phyloP scores from a whole-genome alignment of 2,329 filamentous ascomycete species.

The Venturia nashicola region DNA sequence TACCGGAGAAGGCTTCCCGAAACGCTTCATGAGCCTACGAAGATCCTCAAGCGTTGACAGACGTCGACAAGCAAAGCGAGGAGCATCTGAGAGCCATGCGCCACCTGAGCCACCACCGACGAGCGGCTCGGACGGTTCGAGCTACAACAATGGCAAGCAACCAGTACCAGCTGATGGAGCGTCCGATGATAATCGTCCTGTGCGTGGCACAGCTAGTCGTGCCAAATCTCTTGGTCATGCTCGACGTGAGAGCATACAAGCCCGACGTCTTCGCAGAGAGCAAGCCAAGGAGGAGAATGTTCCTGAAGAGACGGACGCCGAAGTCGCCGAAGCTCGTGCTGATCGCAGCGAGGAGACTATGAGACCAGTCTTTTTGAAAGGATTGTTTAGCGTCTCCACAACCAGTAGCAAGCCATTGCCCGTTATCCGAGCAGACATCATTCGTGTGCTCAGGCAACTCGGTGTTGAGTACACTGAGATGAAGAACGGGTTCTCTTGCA shows the following conservation, averaged over 20 bases:
- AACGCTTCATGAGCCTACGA: constrained; percentile 52
- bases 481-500: constrained; percentile 83
- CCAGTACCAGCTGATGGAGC: not conserved
- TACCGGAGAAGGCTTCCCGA: constrained; percentile 39
- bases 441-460: constrained; percentile 74
- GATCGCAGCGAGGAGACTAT: constrained; percentile 61
- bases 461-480: constrained; percentile 89
- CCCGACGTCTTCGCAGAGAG: constrained; percentile 50
- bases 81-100: constrained; percentile 39
- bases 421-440: constrained; percentile 80
- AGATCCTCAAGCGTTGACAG: constrained; percentile 68
- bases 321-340: constrained; percentile 39
- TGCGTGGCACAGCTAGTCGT: constrained; percentile 39
- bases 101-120: constrained; percentile 55
- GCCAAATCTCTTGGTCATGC: constrained; percentile 85
- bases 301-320: constrained; percentile 80
- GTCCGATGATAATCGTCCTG: constrained; percentile 20
- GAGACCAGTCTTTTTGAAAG: constrained; percentile 92
- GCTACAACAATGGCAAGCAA: constrained; percentile 14
- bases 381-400: constrained; percentile 91
- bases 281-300: constrained; percentile 46
- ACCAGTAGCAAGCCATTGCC: constrained; percentile 84
- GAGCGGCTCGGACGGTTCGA: constrained; percentile 61
- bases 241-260: constrained; percentile 83
- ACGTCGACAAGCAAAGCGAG: constrained; percentile 41